Conservation (phyloP, 2,329 filamentous ascomycete genomes). For the Tolypocladium pustulatum region DNA sequence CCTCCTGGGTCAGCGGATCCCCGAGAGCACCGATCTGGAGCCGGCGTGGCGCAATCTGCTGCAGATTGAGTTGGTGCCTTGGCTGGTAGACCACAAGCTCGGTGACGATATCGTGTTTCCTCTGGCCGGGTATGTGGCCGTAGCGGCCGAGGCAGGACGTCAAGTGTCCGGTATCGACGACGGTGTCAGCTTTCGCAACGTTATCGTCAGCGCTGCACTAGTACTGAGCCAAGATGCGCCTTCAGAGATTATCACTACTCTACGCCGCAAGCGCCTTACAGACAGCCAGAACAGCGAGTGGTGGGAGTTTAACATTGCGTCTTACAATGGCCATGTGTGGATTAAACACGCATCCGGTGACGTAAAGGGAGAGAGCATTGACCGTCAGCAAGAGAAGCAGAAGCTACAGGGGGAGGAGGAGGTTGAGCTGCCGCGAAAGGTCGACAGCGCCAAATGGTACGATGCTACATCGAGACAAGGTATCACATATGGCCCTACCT, state of each 20-base stretch:
- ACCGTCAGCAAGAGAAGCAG: no score
- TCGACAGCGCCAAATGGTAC: no score
- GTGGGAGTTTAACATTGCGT: constrained; percentile 21
- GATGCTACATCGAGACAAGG: no score
- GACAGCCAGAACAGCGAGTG: constrained; percentile 13
- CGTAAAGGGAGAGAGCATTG: no score
- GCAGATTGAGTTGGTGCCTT: constrained; percentile 16
- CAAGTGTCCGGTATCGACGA: constrained; percentile 8
- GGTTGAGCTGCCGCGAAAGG: no score
- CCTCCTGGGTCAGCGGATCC: constrained; percentile 8
- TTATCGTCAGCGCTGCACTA: constrained; percentile 18
- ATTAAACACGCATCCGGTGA: constrained; percentile 6
- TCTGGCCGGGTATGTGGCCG: constrained; percentile 23
- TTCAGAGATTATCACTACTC: constrained; percentile 20
- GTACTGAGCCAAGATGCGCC: constrained; percentile 13
- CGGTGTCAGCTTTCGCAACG: constrained; percentile 16
- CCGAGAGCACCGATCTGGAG: constrained; percentile 7
- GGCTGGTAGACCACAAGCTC: constrained; percentile 32
- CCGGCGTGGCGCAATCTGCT: constrained; percentile 12
- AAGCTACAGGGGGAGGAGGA: no score
- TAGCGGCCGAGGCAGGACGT: constrained; percentile 13
- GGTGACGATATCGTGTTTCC: constrained; percentile 30
- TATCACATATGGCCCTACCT: no score
- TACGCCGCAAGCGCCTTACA: constrained; percentile 14
- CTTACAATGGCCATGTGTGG: constrained; percentile 11